Evolutionary conservation across 1,139 yeast species (phyloP), one percentile per base, ranked within the genome.

Genomic region (Casaregolazyma suthepensis): DNA sequence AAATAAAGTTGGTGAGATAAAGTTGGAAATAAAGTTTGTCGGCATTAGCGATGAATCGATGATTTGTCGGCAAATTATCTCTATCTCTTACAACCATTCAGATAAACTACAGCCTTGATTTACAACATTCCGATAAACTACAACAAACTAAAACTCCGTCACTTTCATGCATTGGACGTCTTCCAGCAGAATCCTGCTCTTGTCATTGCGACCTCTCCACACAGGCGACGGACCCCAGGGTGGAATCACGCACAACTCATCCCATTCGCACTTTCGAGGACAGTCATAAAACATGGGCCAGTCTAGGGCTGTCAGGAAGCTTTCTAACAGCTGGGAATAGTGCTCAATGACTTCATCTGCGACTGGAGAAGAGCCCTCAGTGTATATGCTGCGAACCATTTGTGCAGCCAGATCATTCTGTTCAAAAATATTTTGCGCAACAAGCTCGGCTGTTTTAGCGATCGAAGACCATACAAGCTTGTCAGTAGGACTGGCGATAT

Each of bases 191-290:
- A 35, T 35, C 13, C 13, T 35, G 7, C 40, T 7, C 13, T 13
- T 15, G 3, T 5, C 9, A 13, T 4, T 35, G 7, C 7, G 5
- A 12, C 40, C 4, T 35, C 5, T 46, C 12, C 53, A 49, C 43
- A 50, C 40, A 13, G 57, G 56, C n/a, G 55, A 45, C 7, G 85
- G 84, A 0, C 84, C 84, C 84, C 84, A 80, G 0, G 81, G 74
- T 0, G 84, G 84, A 4, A 78, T 72, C 52, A 71, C 78, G 60
- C 85, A 81, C 1, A 78, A 59, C 56, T 78, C 79, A 58, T 75
- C 73, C 63, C 68, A 64, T 0, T 59, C 68, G 63, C 85, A 80
- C 9, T 61, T 62, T 4, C 60, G 54, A 0, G 71, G 58, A 61
- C 84, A 80, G 42, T 68, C 61, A 55, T 74, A 74, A 56, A 72